phyloP scores from a whole-genome alignment of 495 filamentous ascomycete genomes.

The Bacidia rubella region DNA sequence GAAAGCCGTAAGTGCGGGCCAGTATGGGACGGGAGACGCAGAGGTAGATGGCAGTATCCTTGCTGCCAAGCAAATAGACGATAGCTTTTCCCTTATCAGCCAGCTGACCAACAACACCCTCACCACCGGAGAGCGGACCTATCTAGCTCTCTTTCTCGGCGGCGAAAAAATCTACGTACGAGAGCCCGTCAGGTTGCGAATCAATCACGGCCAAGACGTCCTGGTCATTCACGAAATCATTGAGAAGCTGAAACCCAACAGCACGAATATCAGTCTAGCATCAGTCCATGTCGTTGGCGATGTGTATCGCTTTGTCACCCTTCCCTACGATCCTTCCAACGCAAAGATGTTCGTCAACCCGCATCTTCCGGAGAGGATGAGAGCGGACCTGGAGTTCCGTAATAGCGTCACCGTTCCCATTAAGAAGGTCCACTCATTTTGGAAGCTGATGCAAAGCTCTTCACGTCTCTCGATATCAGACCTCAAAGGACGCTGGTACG shows the following conservation, averaged over 20 bases:
- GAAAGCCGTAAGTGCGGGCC: slow-evolving; percentile 28
- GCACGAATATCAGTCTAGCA: slow-evolving; percentile 14
- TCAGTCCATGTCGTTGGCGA: slow-evolving; percentile 30
- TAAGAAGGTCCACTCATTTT: slow-evolving; percentile 26
- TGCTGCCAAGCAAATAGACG: slow-evolving; percentile 43
- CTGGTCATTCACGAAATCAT: slow-evolving; percentile 34
- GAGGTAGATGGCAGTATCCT: slow-evolving; percentile 50
- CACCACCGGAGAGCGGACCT: slow-evolving; percentile 30
- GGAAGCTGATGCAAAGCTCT: slow-evolving; percentile 27
- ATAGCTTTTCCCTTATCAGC: slow-evolving; percentile 40
- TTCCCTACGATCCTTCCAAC: slow-evolving; percentile 18
- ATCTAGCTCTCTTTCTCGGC: slow-evolving; percentile 47
- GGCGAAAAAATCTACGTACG: slow-evolving; percentile 50
- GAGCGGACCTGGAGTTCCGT: slow-evolving; percentile 31
- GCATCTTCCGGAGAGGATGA: slow-evolving; percentile 32
- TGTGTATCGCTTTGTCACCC: slow-evolving; percentile 30
- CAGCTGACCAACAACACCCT: slow-evolving; percentile 26
- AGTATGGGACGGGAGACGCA: slow-evolving; percentile 31
- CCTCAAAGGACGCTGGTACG: slow-evolving; percentile 52
- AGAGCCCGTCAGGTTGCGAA: slow-evolving; percentile 38
- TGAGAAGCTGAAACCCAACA: slow-evolving; percentile 16
- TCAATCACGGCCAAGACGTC: slow-evolving; percentile 32
- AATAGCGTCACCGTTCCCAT: slow-evolving; percentile 30
- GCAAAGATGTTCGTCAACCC: slow-evolving; percentile 19
- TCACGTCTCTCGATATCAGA: slow-evolving; percentile 30